Conservation (phyloP, 1,284 basidiomycete genomes). For the Microbotryomycetes sp. region DNA sequence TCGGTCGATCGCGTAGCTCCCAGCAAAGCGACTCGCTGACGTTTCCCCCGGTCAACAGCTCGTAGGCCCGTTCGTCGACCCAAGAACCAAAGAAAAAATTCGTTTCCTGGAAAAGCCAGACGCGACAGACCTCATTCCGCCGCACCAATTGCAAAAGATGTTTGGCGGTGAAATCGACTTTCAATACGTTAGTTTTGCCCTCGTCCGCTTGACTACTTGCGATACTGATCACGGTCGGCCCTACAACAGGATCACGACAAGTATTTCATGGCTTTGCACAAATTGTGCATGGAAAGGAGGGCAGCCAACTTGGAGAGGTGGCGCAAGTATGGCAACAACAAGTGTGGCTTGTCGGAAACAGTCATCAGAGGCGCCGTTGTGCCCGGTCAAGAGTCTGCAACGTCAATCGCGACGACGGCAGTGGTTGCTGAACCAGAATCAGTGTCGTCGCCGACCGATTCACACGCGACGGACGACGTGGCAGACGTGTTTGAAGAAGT, state of each 20-base stretch:
- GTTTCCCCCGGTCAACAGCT: constrained; percentile 37
- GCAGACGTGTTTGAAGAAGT: not conserved
- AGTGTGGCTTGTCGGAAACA: constrained; percentile 40
- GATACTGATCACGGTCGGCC: not conserved
- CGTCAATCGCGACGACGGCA: not conserved
- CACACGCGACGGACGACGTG: not conserved
- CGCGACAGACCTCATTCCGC: constrained; percentile 31
- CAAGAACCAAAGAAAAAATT: constrained; percentile 42
- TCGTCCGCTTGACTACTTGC: not conserved
- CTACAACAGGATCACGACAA: constrained; percentile 37
- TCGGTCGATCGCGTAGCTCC: not conserved
- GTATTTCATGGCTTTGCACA: constrained; percentile 40
- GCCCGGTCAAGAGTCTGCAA: not conserved
- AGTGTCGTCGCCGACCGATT: not conserved
- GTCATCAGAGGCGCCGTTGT: constrained; percentile 40
- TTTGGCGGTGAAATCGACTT: constrained; percentile 37
- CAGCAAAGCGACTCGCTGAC: constrained; percentile 19
- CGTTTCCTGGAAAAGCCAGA: constrained; percentile 34
- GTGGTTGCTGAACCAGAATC: not conserved
- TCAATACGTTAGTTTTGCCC: constrained; percentile 21
- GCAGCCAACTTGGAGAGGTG: constrained; percentile 39
- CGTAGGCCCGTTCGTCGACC: constrained; percentile 43
- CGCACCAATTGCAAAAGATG: constrained; percentile 28
- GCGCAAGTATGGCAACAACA: constrained; percentile 35
- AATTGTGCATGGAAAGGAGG: constrained; percentile 35